These are phyloP conservation scores for Carex pumila DNA, from an alignment of 176 grass and related monocot species.

Conservation along the genomic window DNA sequence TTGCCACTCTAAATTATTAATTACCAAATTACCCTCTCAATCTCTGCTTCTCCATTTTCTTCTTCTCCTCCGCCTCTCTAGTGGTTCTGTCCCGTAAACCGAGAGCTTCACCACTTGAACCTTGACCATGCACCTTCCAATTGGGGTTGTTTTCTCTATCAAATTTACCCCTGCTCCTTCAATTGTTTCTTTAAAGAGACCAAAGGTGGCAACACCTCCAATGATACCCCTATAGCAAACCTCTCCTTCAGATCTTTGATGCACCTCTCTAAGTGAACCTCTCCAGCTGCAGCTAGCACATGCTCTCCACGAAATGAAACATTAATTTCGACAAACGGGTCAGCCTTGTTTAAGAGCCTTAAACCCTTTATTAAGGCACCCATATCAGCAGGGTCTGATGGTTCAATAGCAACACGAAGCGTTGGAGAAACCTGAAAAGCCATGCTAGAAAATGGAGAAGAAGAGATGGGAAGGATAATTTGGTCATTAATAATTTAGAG, in stretches of 20 bases:
- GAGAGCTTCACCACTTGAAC: slow-evolving; percentile 81
- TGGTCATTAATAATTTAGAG: too few species aligned
- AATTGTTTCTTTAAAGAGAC: slow-evolving; percentile 90
- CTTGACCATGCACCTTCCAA: slow-evolving; percentile 61
- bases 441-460: slow-evolving; percentile 91
- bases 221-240: slow-evolving; percentile 80
- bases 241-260: slow-evolving; percentile 85
- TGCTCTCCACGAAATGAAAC: slow-evolving; percentile 75
- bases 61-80: too few species aligned
- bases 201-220: slow-evolving; percentile 72
- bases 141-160: slow-evolving; percentile 67
- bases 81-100: too few species aligned
- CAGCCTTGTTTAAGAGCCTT: slow-evolving; percentile 72
- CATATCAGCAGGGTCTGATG: slow-evolving; percentile 62
- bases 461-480: too few species aligned
- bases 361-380: slow-evolving; percentile 60
- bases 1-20: too few species aligned
- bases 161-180: slow-evolving; percentile 57
- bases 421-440: slow-evolving; percentile 83
- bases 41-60: too few species aligned
- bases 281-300: slow-evolving; percentile 72
- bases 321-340: slow-evolving; percentile 79
- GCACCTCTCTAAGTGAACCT: slow-evolving; percentile 86
- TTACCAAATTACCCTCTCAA: too few species aligned
- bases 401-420: slow-evolving; percentile 86